Evolutionary conservation across 2,329 filamentous ascomycete genomes (phyloP).

Genomic region (Epichloe gansuensis): DNA sequence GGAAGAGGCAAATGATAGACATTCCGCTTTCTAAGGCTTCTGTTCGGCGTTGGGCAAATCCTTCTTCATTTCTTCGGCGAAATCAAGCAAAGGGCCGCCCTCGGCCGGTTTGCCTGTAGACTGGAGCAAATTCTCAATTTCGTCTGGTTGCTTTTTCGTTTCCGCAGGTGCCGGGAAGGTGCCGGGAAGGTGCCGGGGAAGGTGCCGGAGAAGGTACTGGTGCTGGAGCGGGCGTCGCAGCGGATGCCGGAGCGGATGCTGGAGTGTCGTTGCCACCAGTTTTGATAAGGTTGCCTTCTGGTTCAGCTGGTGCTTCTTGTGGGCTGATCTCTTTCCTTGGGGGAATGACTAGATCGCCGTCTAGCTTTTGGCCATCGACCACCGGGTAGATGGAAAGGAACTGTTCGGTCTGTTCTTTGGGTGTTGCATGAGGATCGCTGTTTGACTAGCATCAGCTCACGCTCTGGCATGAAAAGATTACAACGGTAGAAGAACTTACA

Average conservation of each 20-base stretch:
- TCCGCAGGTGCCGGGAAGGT: not conserved
- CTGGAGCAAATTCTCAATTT: constrained; percentile 32
- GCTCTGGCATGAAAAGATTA: not conserved
- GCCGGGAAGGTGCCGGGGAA: no score
- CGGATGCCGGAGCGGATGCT: not conserved
- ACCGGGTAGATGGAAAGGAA: constrained; percentile 81
- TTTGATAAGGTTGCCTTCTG: constrained; percentile 39
- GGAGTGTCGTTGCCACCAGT: constrained; percentile 30
- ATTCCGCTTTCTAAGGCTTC: not conserved
- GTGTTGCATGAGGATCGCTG: constrained; percentile 34
- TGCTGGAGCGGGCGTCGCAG: not conserved
- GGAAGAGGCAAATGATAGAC: not conserved
- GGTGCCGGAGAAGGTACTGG: not conserved
- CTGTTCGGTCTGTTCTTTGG: constrained; percentile 64
- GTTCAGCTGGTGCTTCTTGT: constrained; percentile 8
- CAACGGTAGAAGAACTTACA: constrained; percentile 43
- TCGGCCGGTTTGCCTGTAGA: constrained; percentile 35
- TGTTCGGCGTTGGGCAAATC: constrained; percentile 25
- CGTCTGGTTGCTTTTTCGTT: constrained; percentile 14
- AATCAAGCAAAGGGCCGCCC: constrained; percentile 41
- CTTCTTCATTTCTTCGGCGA: constrained; percentile 41
- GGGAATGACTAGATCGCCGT: constrained; percentile 44
- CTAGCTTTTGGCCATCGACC: constrained; percentile 58
- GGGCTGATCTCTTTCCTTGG: constrained; percentile 17
- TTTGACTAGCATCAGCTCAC: constrained; percentile 8